Evolutionary conservation across 345 rosid species (phyloP).

Genomic region (Streptanthus diversifolius): DNA sequence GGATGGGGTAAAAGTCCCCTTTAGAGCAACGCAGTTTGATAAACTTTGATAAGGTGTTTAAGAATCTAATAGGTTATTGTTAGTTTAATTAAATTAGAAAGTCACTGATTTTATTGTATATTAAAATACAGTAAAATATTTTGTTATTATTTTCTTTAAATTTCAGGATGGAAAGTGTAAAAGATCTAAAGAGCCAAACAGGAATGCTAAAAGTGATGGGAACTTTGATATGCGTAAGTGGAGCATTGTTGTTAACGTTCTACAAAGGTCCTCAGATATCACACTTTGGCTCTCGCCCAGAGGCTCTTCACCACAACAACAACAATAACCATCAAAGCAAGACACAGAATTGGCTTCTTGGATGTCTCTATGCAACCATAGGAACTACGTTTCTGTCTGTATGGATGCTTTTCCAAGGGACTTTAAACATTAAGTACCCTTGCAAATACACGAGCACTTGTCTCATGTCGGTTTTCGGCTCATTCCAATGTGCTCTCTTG

Average conservation of each 20-base stretch:
- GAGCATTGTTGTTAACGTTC: conserved; percentile 51
- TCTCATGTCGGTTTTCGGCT: conserved; percentile 53
- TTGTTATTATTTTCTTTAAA: neutral
- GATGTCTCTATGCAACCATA: conserved; percentile 1
- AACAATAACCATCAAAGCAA: neutral
- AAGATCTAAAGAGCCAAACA: conserved; percentile 37
- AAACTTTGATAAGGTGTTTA: neutral
- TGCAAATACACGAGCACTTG: conserved; percentile 61
- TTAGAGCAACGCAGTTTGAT: neutral
- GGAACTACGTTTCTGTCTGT: conserved; percentile 39
- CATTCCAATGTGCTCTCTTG: conserved; percentile 54
- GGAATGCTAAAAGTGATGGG: conserved; percentile 54
- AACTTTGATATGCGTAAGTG: conserved; percentile 48
- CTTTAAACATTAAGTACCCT: conserved; percentile 46
- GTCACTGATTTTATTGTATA: too few relatives aligned
- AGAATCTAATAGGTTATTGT: neutral
- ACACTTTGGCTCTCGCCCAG: conserved; percentile 9
- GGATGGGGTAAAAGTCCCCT: neutral
- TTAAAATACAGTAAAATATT: neutral
- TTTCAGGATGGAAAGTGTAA: conserved; percentile 42
- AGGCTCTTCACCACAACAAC: conserved; percentile 4
- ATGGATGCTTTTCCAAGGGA: conserved; percentile 59
- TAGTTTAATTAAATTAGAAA: neutral
- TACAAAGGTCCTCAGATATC: conserved; percentile 50
- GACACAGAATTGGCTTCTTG: conserved; percentile 8